A percentile compares a stretch with the other conserved stretches of the same genome.
Evolutionary conservation across 768 basidiomycete genomes (phyloP).

Genomic region (Sporobolomyces pararoseus): DNA sequence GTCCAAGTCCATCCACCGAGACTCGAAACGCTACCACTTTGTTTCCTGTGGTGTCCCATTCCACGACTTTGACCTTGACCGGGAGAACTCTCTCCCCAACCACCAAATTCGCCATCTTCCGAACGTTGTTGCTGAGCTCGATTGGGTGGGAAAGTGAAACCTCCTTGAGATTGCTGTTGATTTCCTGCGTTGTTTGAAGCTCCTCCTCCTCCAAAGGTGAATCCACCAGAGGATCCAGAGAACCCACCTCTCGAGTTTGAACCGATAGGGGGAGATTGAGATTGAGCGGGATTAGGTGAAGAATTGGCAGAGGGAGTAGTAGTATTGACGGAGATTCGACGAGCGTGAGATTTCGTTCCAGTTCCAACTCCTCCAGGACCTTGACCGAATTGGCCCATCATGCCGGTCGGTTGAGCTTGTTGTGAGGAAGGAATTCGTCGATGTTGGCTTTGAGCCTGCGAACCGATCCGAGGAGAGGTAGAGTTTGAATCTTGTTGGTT

Average conservation of each 20-base stretch:
- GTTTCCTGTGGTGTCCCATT: conserved; percentile 59
- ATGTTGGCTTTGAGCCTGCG: conserved; percentile 8
- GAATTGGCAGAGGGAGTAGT: conserved; percentile 52
- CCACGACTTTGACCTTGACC: conserved; percentile 64
- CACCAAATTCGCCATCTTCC: conserved; percentile 1
- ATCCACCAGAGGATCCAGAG: conserved; percentile 10
- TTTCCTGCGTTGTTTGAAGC: neutral
- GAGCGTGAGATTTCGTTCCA: conserved; percentile 58
- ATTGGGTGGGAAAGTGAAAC: conserved; percentile 36
- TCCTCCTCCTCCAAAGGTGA: conserved; percentile 19
- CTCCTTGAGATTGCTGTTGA: conserved; percentile 5
- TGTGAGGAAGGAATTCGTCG: neutral
- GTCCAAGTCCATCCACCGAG: conserved; percentile 76
- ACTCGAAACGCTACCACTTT: conserved; percentile 60
- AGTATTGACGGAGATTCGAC: conserved; percentile 78
- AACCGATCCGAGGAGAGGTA: conserved; percentile 10
- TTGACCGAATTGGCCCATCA: conserved; percentile 39
- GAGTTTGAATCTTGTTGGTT: neutral
- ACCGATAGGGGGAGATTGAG: conserved; percentile 70
- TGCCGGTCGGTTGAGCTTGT: conserved; percentile 19
- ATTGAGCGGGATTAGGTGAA: conserved; percentile 52
- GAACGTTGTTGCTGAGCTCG: conserved; percentile 7
- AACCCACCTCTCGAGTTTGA: conserved; percentile 16
- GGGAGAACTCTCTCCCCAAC: conserved; percentile 56
- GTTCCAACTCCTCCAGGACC: conserved; percentile 61